Base-by-base conservation (phyloP, 2,329 filamentous ascomycete species). In the Fulvia fulva region DNA sequence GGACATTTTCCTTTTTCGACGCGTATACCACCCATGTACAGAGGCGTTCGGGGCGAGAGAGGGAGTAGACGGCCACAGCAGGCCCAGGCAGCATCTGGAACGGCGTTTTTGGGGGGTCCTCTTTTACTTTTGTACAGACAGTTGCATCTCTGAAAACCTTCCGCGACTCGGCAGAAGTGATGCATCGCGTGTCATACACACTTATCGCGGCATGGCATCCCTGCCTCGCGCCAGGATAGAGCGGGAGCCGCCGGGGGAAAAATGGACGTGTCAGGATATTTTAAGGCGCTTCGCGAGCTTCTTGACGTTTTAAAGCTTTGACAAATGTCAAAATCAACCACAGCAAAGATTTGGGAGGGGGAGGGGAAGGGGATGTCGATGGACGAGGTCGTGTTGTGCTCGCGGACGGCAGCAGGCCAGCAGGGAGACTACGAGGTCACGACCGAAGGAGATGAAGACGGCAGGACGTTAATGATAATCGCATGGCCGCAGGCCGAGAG, bases 1-100 rank as follows among this genome's bases (percentile, higher is more conserved):
- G 37, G 16, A 41, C 1, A n/a, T 41, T 41, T n/a, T 34, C 7
- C 37, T 41, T 32, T 30, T 47, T 50, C 26, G 26, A 50, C 9
- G 47, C 47, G 25, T 32, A 50, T 50, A 50, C 47, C 47, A 50
- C 32, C 37, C 37, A 41, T 50, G 23, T 50, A 21, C 47, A 50
- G 25, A 41, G 47, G 47, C 25, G 47, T 50, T 47, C 47, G 11
- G 16, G 37, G 37, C 37, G 47, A 28, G 25, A 32, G 4, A 16
- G 26, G n/a, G n/a, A n/a, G 23, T 50, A 50, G 47, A 50, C 12
- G 47, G 26, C 47, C 47, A 50, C 47, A 32, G 47, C 47, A 50
- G 47, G 47, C 26, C n/a, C 22, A 21, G 47, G 47, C 47, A 32
- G 23, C 47, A 50, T 50, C 45, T n/a, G 47, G 26, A 16, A 16